Conservation (phyloP, 1,139 yeast species). For the Nakaseomyces bracarensis region DNA sequence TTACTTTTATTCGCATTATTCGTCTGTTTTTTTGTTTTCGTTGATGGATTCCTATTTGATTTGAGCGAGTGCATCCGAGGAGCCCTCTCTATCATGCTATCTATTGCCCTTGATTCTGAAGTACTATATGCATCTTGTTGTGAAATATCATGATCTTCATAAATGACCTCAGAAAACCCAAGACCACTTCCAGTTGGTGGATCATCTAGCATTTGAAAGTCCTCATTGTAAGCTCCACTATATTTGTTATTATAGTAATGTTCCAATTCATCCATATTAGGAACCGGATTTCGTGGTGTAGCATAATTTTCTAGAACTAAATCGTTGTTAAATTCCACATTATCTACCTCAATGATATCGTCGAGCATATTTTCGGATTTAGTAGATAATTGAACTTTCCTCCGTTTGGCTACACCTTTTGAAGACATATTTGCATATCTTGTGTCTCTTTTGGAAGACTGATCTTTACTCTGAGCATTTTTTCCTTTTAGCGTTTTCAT, state of each 20-base stretch:
- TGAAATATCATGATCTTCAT: background rate
- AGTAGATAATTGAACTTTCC: background rate
- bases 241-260: background rate
- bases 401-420: constrained; percentile 1
- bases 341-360: background rate
- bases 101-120: background rate
- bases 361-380: background rate
- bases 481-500: constrained; percentile 18
- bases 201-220: background rate
- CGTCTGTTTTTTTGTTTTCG: background rate
- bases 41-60: background rate
- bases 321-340: background rate
- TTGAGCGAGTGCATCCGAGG: background rate
- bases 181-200: background rate
- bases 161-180: constrained; percentile 1
- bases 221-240: background rate
- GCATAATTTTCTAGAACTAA: background rate
- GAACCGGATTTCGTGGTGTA: too few relatives aligned
- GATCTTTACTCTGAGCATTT: constrained; percentile 1
- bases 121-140: background rate
- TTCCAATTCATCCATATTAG: background rate
- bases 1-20: background rate
- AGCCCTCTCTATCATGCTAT: background rate
- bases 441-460: background rate
- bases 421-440: background rate